phyloP scores from a whole-genome alignment of 352 stramenopile species.

The Pythium grandisporangium region DNA sequence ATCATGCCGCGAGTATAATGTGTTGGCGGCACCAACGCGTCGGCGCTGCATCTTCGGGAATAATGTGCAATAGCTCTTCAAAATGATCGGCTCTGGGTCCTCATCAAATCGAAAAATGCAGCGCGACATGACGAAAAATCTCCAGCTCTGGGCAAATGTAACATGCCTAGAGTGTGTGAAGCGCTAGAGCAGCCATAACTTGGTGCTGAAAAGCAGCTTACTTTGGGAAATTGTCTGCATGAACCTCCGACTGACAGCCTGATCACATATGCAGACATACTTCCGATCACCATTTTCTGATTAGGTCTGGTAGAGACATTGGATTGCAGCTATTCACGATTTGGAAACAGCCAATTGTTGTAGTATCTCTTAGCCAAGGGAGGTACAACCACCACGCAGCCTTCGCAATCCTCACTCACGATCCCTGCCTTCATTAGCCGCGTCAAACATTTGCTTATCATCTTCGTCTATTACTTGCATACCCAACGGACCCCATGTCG shows the following conservation, averaged over 20 bases:
- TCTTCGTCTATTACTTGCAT: neutral
- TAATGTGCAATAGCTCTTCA: no score
- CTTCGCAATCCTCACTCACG: slow-evolving; percentile 1
- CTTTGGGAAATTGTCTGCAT: neutral
- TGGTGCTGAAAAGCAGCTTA: slow-evolving; percentile 1
- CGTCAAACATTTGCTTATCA: neutral
- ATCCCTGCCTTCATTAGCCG: neutral
- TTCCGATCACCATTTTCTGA: slow-evolving; percentile 7
- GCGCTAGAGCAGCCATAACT: slow-evolving; percentile 2
- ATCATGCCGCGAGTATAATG: no score
- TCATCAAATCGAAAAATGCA: no score
- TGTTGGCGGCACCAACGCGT: no score
- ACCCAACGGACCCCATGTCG: neutral
- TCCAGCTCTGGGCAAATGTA: slow-evolving; percentile 9
- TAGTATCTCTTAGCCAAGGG: slow-evolving; percentile 8
- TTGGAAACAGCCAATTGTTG: slow-evolving; percentile 8
- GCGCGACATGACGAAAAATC: no score
- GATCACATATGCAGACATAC: slow-evolving; percentile 7
- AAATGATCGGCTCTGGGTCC: no score
- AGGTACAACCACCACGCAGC: slow-evolving; percentile 3
- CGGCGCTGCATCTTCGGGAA: no score
- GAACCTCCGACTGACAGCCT: neutral
- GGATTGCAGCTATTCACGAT: slow-evolving; percentile 4
- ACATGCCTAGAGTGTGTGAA: neutral
- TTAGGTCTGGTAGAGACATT: slow-evolving; percentile 7